phyloP scores from a whole-genome alignment of 306 rosid species.

The Cucumis melo region DNA sequence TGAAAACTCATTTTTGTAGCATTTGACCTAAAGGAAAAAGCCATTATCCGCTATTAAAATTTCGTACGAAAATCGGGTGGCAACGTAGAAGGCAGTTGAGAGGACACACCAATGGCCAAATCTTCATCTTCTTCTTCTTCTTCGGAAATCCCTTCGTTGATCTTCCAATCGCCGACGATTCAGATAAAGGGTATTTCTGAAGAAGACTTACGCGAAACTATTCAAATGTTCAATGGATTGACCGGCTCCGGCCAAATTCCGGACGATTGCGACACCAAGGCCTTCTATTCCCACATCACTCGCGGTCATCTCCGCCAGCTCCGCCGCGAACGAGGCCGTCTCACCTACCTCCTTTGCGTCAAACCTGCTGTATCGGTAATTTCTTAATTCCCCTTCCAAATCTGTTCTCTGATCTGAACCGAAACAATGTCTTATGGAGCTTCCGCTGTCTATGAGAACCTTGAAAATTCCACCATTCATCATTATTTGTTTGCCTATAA shows the following conservation, averaged over 20 bases:
- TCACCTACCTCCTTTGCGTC: conserved; percentile 27
- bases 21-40: too few species aligned
- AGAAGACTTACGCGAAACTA: not conserved
- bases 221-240: not conserved
- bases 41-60: too few species aligned
- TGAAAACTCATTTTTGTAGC: too few species aligned
- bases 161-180: conserved; percentile 2
- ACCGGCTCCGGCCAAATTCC: conserved; percentile 15
- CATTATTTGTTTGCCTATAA: not conserved
- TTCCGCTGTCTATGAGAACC: not conserved
- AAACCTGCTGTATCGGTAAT: conserved; percentile 21
- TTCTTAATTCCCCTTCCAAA: not conserved
- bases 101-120: conserved; percentile 10
- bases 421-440: not conserved
- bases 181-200: conserved; percentile 11
- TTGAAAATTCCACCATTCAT: not conserved
- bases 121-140: conserved; percentile 2
- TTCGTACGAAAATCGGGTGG: not conserved
- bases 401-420: not conserved
- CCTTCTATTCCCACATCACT: conserved; percentile 16
- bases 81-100: not conserved
- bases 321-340: conserved; percentile 18
- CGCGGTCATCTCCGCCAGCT: conserved; percentile 13
- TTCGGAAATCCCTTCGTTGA: not conserved
- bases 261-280: conserved; percentile 12